These are phyloP conservation scores for Phytopythium kandeliae DNA, from an alignment of 352 stramenopile genomes.

Conservation along the genomic window DNA sequence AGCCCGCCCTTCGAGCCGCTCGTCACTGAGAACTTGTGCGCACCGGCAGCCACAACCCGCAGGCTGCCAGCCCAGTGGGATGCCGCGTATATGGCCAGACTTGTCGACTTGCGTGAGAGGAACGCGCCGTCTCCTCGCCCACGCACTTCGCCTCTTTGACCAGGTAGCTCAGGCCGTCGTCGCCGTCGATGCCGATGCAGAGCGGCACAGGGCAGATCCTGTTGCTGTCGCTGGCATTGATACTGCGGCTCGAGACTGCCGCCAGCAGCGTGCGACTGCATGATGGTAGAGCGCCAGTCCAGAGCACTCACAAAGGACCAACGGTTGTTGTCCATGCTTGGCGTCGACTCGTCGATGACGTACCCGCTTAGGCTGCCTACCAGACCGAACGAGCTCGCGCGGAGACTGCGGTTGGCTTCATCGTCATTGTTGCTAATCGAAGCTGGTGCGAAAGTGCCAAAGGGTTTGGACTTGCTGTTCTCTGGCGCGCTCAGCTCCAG, in stretches of 20 bases:
- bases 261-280: background rate
- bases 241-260: no score
- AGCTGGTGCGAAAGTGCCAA: background rate
- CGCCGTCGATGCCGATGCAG: no score
- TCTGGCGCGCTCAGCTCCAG: conserved; percentile 49
- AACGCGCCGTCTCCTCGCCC: conserved; percentile 78
- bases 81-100: conserved; percentile 73
- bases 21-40: conserved; percentile 80
- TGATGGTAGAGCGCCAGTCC: background rate
- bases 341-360: background rate
- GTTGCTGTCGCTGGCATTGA: conserved; percentile 70
- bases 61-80: conserved; percentile 47
- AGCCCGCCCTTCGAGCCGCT: conserved; percentile 80
- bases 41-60: conserved; percentile 63
- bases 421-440: background rate
- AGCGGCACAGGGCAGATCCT: conserved; percentile 58
- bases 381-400: conserved; percentile 11
- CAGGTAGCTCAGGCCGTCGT: no score
- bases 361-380: background rate
- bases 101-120: conserved; percentile 82
- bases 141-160: no score
- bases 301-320: conserved; percentile 5
- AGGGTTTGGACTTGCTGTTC: background rate
- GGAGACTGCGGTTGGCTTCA: background rate
- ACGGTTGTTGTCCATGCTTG: background rate